Conservation (phyloP, 257 asterid genomes). For the Penstemon newberryi region DNA sequence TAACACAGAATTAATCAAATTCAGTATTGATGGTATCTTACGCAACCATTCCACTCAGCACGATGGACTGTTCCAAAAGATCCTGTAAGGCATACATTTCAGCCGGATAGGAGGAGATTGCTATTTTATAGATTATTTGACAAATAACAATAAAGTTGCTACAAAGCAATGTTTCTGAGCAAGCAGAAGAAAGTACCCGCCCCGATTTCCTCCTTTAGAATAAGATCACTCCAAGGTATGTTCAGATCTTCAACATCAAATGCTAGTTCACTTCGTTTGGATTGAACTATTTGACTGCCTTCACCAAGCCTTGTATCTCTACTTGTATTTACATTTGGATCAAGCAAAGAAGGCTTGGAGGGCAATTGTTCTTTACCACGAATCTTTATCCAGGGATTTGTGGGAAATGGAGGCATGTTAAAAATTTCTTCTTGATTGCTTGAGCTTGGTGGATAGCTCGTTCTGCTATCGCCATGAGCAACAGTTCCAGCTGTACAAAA, state of each 20-base stretch:
- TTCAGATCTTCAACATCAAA: slow-evolving; percentile 74
- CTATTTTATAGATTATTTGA: slow-evolving; percentile 8
- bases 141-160: slow-evolving; percentile 2
- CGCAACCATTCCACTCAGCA: slow-evolving; percentile 98
- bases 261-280: slow-evolving; percentile 47
- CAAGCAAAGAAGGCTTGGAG: slow-evolving; percentile 42
- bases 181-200: slow-evolving; percentile 62
- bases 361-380: slow-evolving; percentile 52
- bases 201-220: slow-evolving; percentile 79
- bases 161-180: slow-evolving; percentile 23
- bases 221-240: slow-evolving; percentile 92
- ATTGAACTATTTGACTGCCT: slow-evolving; percentile 47
- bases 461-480: slow-evolving; percentile 52
- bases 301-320: slow-evolving; percentile 47
- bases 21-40: slow-evolving; percentile 46
- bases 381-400: slow-evolving; percentile 60
- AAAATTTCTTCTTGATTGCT: slow-evolving; percentile 53
- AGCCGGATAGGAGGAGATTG: slow-evolving; percentile 7
- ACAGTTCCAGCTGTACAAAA: slow-evolving; percentile 42
- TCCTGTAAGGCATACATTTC: slow-evolving; percentile 50
- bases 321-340: slow-evolving; percentile 41
- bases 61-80: slow-evolving; percentile 98
- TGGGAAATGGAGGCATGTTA: slow-evolving; percentile 38
- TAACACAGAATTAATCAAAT: slow-evolving; percentile 16
- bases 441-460: slow-evolving; percentile 42